Percentiles rank a stretch among this genome's conserved stretches.
These are phyloP conservation scores for Sedum album DNA, from an alignment of 164 flowering plant species.

Conservation along the genomic window DNA sequence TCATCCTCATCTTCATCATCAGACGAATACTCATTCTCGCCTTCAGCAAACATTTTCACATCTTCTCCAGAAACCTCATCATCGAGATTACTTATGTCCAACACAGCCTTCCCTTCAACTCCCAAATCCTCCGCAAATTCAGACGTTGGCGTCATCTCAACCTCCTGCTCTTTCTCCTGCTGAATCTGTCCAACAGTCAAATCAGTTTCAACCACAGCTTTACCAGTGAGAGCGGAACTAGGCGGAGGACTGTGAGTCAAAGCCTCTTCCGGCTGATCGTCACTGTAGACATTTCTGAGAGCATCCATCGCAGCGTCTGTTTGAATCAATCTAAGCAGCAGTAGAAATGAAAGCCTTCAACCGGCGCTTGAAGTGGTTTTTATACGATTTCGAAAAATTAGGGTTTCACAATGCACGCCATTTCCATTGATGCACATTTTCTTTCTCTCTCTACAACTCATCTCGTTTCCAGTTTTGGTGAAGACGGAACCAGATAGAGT, in stretches of 20 bases:
- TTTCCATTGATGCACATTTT: too few relatives aligned
- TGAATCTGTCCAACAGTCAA: too few relatives aligned
- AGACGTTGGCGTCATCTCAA: too few relatives aligned
- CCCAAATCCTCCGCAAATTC: background rate
- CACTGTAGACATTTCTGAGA: background rate
- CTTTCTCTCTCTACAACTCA: too few relatives aligned
- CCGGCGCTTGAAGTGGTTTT: too few relatives aligned
- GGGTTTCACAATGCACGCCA: too few relatives aligned
- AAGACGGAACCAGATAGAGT: too few relatives aligned
- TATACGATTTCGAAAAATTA: too few relatives aligned
- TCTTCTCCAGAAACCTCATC: conserved; percentile 5
- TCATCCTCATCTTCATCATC: conserved; percentile 29
- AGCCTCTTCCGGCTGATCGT: too few relatives aligned
- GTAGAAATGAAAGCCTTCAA: background rate
- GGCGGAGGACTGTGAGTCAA: background rate
- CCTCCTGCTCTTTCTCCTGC: too few relatives aligned
- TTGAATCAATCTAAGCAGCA: background rate
- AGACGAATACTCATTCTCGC: conserved; percentile 21
- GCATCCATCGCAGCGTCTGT: background rate
- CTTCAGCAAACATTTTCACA: conserved; percentile 10
- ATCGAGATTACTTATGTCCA: background rate
- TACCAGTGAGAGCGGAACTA: background rate
- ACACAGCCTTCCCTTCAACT: background rate
- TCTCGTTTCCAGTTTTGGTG: too few relatives aligned
- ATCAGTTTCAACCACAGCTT: background rate